Evolutionary conservation across 2,329 filamentous ascomycete genomes (phyloP), one percentile per base, ranked within the genome.

Genomic region (Chlorencoelia australis): DNA sequence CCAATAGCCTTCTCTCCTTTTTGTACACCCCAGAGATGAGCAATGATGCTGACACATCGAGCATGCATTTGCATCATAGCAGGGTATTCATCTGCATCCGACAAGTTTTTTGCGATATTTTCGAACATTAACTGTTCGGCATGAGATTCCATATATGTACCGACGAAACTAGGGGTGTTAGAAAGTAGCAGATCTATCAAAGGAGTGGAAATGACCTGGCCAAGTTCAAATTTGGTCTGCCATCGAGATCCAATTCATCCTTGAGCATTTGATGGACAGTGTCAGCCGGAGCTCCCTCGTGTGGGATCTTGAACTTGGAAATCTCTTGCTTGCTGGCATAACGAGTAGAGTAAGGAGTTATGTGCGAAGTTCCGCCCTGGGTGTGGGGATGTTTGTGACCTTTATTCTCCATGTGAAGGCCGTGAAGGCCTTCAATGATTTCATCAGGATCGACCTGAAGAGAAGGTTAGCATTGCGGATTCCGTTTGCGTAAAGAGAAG

Each of bases 81-180:
- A 2, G 73, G 73, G 46, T 77, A 77, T 52, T 78, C 71, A 49
- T 79, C 79, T 2, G 75, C 74, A 53, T 84, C 79, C n/a, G 75
- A 70, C 57, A 85, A 65, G 49, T 84, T 84, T 60, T 85, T 84
- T 40, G 69, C 66, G 27, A 83, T 57, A 41, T 83, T 82, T 47
- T 82, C 76, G 14, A 70, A 59, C 67, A 84, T 77, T 28, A 85
- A 65, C 38, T 71, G 61, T 39, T 73, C 66, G 5, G 74, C 79
- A 47, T 80, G 70, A 8, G 68, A 65, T 51, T 84, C 79, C 73
- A 82, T 78, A 51, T 79, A 83, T 1, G 80, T 84, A 24, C 73
- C 72, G 1, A 84, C 79, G 41, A 84, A 84, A 47, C 71, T 73
- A 13, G 28, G 16, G 2, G 22, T 16, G 46, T 38, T 26, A 48